These are phyloP conservation scores for Acer saccharum DNA, from an alignment of 345 rosid genomes.

Conservation along the genomic window DNA sequence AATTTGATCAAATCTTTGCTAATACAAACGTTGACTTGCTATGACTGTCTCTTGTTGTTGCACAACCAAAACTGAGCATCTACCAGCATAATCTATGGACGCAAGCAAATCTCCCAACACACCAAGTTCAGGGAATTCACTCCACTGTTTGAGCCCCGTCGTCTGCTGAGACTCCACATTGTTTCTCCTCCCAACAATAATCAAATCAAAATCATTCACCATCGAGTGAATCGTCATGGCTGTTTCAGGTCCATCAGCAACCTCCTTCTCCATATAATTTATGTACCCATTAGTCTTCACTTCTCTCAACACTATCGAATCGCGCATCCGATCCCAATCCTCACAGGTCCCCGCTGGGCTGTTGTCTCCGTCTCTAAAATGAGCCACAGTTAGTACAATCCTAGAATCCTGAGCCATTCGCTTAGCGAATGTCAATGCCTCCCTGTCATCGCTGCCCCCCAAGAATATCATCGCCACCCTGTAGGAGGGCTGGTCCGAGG, in stretches of 20 bases:
- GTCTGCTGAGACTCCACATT: constrained; percentile 33
- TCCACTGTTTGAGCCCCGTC: constrained; percentile 56
- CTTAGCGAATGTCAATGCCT: constrained; percentile 49
- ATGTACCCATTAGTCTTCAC: constrained; percentile 20
- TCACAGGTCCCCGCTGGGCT: neutral
- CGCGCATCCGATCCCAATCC: constrained; percentile 39
- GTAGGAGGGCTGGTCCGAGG: neutral
- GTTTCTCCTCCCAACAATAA: constrained; percentile 56
- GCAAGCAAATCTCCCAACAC: constrained; percentile 66
- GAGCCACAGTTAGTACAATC: constrained; percentile 36
- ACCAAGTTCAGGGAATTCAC: constrained; percentile 69
- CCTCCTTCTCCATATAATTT: constrained; percentile 30
- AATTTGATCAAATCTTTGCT: no score
- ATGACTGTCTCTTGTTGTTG: constrained; percentile 48
- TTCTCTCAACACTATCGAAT: constrained; percentile 36
- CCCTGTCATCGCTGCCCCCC: constrained; percentile 69
- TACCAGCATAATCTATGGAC: constrained; percentile 42
- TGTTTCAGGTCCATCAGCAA: constrained; percentile 42
- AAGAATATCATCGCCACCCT: constrained; percentile 43
- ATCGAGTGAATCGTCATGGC: constrained; percentile 30
- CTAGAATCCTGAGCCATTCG: constrained; percentile 41
- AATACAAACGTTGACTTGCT: neutral
- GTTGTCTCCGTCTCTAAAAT: constrained; percentile 19
- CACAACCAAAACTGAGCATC: constrained; percentile 54
- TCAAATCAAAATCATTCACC: constrained; percentile 39